Conservation (phyloP, 2,329 filamentous ascomycete genomes). For the Hypomyces perniciosus region DNA sequence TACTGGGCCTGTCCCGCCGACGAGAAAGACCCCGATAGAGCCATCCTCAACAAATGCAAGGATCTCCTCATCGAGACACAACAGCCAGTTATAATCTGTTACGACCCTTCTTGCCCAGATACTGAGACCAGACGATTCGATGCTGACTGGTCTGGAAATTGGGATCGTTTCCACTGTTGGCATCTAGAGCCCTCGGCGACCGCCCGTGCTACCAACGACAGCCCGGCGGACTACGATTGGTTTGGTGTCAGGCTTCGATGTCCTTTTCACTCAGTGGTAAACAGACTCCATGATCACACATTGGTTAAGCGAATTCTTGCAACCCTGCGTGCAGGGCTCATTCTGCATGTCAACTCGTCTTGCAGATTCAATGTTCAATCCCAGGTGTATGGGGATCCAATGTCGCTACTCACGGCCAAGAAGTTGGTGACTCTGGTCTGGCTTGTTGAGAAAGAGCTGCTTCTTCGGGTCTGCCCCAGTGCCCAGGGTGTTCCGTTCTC, state of each 20-base stretch:
- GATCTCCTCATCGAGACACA: background rate
- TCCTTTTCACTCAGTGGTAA: slow-evolving; percentile 9
- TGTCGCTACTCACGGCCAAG: slow-evolving; percentile 8
- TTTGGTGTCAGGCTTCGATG: slow-evolving; percentile 22
- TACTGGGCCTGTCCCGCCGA: slow-evolving; percentile 17
- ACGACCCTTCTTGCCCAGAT: slow-evolving; percentile 5
- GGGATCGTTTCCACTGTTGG: slow-evolving; percentile 13
- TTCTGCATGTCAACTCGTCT: slow-evolving; percentile 21
- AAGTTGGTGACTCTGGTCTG: slow-evolving; percentile 14
- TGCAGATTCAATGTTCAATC: slow-evolving; percentile 17
- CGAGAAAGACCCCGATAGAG: slow-evolving; percentile 1
- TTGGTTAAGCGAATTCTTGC: slow-evolving; percentile 1
- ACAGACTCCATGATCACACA: background rate
- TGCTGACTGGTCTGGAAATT: background rate
- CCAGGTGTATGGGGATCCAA: background rate
- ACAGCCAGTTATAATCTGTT: slow-evolving; percentile 8
- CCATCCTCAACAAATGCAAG: slow-evolving; percentile 3
- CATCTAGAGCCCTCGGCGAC: slow-evolving; percentile 11
- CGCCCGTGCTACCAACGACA: slow-evolving; percentile 6
- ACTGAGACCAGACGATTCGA: background rate
- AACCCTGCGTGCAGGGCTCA: slow-evolving; percentile 13
- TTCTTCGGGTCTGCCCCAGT: slow-evolving; percentile 3
- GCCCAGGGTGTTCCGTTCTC: background rate
- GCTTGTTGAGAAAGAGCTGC: slow-evolving; percentile 13
- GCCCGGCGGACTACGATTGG: slow-evolving; percentile 17